Conservation (phyloP, 2,329 filamentous ascomycete genomes). For the Alternaria alternata region DNA sequence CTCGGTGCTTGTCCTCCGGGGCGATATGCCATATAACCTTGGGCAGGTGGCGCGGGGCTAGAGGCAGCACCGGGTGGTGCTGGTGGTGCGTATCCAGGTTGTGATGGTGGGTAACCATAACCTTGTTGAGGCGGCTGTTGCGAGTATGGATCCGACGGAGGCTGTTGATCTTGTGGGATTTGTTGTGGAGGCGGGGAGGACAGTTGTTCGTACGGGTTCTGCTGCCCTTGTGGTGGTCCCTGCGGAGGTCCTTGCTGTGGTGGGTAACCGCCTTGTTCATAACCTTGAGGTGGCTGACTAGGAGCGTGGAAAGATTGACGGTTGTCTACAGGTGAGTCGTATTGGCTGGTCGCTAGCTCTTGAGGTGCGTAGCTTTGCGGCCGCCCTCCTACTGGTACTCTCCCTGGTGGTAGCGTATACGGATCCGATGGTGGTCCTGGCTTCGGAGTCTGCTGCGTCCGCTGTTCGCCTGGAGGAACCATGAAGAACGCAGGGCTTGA, state of each 20-base stretch:
- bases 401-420: constrained; percentile 51
- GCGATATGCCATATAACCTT: constrained; percentile 44
- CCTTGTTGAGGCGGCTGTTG: constrained; percentile 37
- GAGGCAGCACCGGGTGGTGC: constrained; percentile 34
- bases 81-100: constrained; percentile 45
- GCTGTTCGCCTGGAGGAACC: constrained; percentile 44
- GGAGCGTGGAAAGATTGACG: constrained; percentile 50
- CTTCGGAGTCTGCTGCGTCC: constrained; percentile 41
- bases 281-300: constrained; percentile 33
- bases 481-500: constrained; percentile 51
- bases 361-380: constrained; percentile 55
- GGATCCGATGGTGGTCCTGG: constrained; percentile 44
- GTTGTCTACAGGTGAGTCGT: constrained; percentile 58
- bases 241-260: constrained; percentile 32
- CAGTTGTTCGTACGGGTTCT: constrained; percentile 40
- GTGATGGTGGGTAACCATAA: constrained; percentile 44
- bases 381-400: constrained; percentile 41
- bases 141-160: constrained; percentile 39
- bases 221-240: constrained; percentile 25
- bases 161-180: constrained; percentile 31
- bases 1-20: constrained; percentile 45
- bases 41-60: constrained; percentile 35
- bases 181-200: constrained; percentile 39
- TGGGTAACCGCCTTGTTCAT: constrained; percentile 37
- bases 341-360: constrained; percentile 57